These are phyloP conservation scores for Pythium monospermum DNA, from an alignment of 352 stramenopile genomes.

Conservation along the genomic window DNA sequence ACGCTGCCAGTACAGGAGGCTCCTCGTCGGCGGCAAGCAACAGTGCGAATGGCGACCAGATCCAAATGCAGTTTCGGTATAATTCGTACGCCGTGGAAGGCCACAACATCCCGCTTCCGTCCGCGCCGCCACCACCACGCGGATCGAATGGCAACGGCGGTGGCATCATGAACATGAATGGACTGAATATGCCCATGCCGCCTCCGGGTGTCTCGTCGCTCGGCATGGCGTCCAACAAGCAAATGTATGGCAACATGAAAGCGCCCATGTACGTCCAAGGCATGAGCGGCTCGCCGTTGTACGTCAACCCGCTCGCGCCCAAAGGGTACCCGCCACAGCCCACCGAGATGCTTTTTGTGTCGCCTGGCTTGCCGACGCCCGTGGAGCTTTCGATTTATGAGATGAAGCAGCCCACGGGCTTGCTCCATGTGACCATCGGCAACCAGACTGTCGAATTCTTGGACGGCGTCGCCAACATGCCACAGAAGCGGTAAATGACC, in stretches of 20 bases:
- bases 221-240: slow-evolving; percentile 21
- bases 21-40: not conserved
- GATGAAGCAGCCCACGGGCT: slow-evolving; percentile 75
- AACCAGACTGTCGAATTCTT: slow-evolving; percentile 84
- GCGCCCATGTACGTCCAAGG: slow-evolving; percentile 17
- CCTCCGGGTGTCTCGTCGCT: slow-evolving; percentile 39
- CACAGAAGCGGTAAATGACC: slow-evolving; percentile 76
- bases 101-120: slow-evolving; percentile 35
- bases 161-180: slow-evolving; percentile 12
- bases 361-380: slow-evolving; percentile 61
- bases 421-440: slow-evolving; percentile 71
- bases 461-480: slow-evolving; percentile 79
- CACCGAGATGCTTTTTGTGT: slow-evolving; percentile 56
- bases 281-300: slow-evolving; percentile 28
- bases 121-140: slow-evolving; percentile 22
- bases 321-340: slow-evolving; percentile 59
- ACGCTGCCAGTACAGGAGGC: slow-evolving; percentile 26
- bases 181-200: slow-evolving; percentile 19
- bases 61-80: slow-evolving; percentile 60
- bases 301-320: slow-evolving; percentile 57
- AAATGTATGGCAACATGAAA: slow-evolving; percentile 19
- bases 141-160: too few relatives aligned
- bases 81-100: slow-evolving; percentile 38
- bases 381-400: slow-evolving; percentile 83
- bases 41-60: slow-evolving; percentile 27